Evolutionary conservation across 169 alveolate species (phyloP).

Genomic region (Pseudocohnilembus persalinus): DNA sequence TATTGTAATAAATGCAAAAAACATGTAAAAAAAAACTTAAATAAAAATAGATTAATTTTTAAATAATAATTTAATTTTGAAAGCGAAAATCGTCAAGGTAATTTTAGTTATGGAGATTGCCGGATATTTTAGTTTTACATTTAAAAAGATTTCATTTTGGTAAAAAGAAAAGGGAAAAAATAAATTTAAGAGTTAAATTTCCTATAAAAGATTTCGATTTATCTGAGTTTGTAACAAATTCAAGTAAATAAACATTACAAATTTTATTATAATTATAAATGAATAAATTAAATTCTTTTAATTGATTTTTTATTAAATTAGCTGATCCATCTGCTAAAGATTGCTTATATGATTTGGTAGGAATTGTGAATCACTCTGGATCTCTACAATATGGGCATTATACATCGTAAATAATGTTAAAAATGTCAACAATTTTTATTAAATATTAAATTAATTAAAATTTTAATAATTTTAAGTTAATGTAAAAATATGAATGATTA

Average conservation of each 20-base stretch:
- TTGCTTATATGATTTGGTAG: conserved; percentile 64
- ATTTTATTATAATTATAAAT: neutral
- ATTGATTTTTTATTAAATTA: conserved; percentile 2
- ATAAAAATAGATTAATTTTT: conserved; percentile 18
- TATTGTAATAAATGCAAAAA: conserved; percentile 72
- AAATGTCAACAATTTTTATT: neutral
- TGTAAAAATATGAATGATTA: conserved; percentile 57
- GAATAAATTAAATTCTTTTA: neutral
- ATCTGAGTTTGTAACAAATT: conserved; percentile 52
- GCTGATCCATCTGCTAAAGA: conserved; percentile 42
- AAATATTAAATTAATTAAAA: neutral
- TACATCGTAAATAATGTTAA: conserved; percentile 51
- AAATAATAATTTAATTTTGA: neutral
- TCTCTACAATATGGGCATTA: conserved; percentile 76
- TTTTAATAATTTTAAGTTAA: conserved; percentile 33
- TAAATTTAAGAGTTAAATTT: conserved; percentile 58
- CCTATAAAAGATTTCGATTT: conserved; percentile 70
- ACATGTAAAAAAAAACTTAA: conserved; percentile 27
- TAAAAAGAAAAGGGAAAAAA: conserved; percentile 57
- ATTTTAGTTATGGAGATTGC: conserved; percentile 72
- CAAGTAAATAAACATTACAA: conserved; percentile 43
- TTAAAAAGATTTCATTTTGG: conserved; percentile 74
- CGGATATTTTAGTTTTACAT: conserved; percentile 71
- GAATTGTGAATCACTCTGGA: conserved; percentile 77
- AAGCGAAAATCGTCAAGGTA: conserved; percentile 35